phyloP scores from a whole-genome alignment of 2,329 filamentous ascomycete genomes.

The Apiospora malaysiana region DNA sequence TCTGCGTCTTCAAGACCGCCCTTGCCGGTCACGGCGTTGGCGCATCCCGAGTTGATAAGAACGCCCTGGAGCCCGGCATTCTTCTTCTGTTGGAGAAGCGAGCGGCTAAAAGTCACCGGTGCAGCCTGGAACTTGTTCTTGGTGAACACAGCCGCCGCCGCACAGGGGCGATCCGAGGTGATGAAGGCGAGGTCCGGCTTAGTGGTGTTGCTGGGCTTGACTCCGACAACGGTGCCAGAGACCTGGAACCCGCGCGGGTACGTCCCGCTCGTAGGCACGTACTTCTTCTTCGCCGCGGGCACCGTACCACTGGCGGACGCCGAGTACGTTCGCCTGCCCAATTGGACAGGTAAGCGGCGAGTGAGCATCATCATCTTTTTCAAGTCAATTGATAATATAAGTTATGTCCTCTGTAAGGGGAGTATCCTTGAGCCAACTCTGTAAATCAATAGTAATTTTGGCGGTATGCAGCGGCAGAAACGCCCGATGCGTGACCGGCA shows the following conservation, averaged over 20 bases:
- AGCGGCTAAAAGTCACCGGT: constrained; percentile 83
- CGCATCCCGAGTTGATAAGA: constrained; percentile 93
- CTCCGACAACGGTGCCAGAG: constrained; percentile 87
- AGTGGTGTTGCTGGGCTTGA: constrained; percentile 90
- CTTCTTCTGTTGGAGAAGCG: constrained; percentile 69
- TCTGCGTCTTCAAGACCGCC: constrained; percentile 88
- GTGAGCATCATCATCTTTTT: constrained; percentile 22
- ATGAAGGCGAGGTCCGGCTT: constrained; percentile 92
- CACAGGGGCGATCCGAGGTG: constrained; percentile 83
- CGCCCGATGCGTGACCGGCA: not conserved
- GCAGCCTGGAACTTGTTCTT: constrained; percentile 98
- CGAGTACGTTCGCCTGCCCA: constrained; percentile 52
- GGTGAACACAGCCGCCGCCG: constrained; percentile 92
- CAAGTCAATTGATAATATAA: not conserved
- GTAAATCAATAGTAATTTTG: constrained; percentile 7
- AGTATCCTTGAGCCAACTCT: not conserved
- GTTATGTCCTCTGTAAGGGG: not conserved
- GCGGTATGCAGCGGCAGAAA: not conserved
- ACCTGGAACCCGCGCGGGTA: constrained; percentile 91
- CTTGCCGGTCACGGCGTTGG: constrained; percentile 94
- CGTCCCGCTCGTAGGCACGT: constrained; percentile 81
- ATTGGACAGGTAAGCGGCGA: constrained; percentile 24
- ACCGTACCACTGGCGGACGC: constrained; percentile 64
- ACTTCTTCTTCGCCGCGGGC: constrained; percentile 85
- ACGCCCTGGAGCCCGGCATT: constrained; percentile 79